Percentiles rank a stretch among this genome's conserved stretches.
These are phyloP conservation scores for Phyllosticta ampelicida DNA, from an alignment of 2,329 filamentous ascomycete genomes.

Conservation along the genomic window DNA sequence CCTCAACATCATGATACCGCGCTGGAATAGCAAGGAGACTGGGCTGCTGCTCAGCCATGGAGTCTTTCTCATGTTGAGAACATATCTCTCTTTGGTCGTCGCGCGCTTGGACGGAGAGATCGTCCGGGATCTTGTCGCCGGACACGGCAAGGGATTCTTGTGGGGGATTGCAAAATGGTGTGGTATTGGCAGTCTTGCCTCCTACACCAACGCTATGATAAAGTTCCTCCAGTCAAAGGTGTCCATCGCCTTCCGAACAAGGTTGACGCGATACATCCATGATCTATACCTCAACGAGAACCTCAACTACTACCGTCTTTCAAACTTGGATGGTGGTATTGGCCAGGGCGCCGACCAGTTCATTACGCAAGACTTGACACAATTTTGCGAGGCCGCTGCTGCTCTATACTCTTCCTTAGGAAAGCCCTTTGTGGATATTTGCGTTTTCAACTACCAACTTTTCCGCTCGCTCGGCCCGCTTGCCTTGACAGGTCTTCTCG, in stretches of 20 bases:
- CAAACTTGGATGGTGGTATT: constrained; percentile 85
- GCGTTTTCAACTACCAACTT: constrained; percentile 96
- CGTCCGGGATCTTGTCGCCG: constrained; percentile 89
- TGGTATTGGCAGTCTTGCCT: constrained; percentile 82
- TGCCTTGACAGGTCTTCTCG: constrained; percentile 72
- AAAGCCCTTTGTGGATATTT: constrained; percentile 95
- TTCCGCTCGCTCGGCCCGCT: constrained; percentile 84
- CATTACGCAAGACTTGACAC: constrained; percentile 90
- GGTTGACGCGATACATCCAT: constrained; percentile 91
- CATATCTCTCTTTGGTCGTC: constrained; percentile 87
- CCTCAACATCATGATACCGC: constrained; percentile 93
- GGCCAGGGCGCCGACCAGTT: constrained; percentile 91
- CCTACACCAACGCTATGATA: constrained; percentile 98
- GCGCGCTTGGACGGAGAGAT: constrained; percentile 92
- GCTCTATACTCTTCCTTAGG: constrained; percentile 91
- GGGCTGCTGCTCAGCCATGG: constrained; percentile 81
- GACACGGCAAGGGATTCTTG: constrained; percentile 78
- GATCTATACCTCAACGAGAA: constrained; percentile 93
- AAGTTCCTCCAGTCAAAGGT: constrained; percentile 97
- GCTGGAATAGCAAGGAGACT: constrained; percentile 93
- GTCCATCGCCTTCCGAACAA: constrained; percentile 92
- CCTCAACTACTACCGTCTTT: constrained; percentile 90
- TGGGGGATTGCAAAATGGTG: constrained; percentile 93
- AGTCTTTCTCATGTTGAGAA: constrained; percentile 79
- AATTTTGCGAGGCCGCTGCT: constrained; percentile 88